Conservation (phyloP, 75 land plant species). For the Selaginella tamariscina region DNA sequence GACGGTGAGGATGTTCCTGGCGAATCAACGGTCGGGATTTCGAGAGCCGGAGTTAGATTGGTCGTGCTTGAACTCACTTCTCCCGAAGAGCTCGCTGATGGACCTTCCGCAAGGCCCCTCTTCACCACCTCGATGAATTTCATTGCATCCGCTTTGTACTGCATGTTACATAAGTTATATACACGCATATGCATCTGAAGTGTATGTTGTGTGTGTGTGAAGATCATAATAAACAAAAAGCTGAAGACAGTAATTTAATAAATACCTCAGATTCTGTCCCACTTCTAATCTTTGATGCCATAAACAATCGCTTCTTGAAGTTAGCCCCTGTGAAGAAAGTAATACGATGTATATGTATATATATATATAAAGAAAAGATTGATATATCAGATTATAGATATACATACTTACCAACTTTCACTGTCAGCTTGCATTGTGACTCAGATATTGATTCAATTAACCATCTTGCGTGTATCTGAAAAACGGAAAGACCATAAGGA, state of each 20-base stretch:
- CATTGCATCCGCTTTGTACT: constrained; percentile 13
- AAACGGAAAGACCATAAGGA: constrained; percentile 9
- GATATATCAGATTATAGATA: too few species aligned
- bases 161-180: not conserved
- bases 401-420: constrained; percentile 79
- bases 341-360: too few species aligned
- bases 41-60: not conserved
- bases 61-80: not conserved
- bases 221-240: not conserved
- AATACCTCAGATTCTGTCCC: constrained; percentile 82
- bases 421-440: constrained; percentile 34
- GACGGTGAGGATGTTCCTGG: not conserved
- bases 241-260: not conserved
- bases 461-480: constrained; percentile 82
- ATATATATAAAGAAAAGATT: too few species aligned
- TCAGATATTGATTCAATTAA: constrained; percentile 40
- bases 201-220: not conserved
- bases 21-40: not conserved
- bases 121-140: not conserved
- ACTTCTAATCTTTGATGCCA: constrained; percentile 79
- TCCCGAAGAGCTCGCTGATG: not conserved
- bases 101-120: not conserved
- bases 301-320: constrained; percentile 90
- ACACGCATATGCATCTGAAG: not conserved
- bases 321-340: constrained; percentile 56